These are phyloP conservation scores for Schizopora paradoxa DNA, from an alignment of 1,284 basidiomycete genomes.

Conservation along the genomic window DNA sequence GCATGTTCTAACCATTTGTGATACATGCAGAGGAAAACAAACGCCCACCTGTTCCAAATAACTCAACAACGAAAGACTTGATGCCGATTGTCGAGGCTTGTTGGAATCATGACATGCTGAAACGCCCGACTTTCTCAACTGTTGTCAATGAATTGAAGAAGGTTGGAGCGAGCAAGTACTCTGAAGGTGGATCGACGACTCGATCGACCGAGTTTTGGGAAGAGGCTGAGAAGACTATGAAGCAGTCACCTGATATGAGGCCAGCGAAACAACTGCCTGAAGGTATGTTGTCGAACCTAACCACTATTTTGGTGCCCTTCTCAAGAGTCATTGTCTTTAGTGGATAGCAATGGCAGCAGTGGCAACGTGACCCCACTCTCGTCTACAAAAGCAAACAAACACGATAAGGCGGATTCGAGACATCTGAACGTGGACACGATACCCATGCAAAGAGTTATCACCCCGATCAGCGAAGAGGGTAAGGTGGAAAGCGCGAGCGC, in stretches of 20 bases:
- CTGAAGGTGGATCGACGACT: constrained; percentile 23
- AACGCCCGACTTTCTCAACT: constrained; percentile 43
- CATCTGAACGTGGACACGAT: too few species aligned
- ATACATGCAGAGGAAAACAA: constrained; percentile 40
- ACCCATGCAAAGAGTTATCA: constrained; percentile 19
- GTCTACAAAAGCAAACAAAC: neutral
- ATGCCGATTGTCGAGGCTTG: constrained; percentile 39
- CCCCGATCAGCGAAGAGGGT: constrained; percentile 15
- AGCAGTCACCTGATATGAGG: constrained; percentile 16
- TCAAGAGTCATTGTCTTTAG: neutral
- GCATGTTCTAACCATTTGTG: constrained; percentile 3
- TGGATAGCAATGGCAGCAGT: neutral
- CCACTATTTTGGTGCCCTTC: neutral
- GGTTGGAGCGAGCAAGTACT: constrained; percentile 30
- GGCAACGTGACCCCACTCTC: neutral
- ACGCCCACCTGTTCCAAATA: constrained; percentile 44
- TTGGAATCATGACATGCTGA: constrained; percentile 43
- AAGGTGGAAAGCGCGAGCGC: constrained; percentile 7
- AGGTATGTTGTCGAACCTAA: neutral
- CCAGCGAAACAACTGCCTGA: constrained; percentile 6
- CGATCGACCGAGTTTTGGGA: constrained; percentile 19
- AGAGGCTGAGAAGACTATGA: constrained; percentile 18
- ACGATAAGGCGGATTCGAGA: too few species aligned
- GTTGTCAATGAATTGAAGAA: constrained; percentile 38
- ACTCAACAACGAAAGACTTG: constrained; percentile 27